Conservation (phyloP, 129 eudicot species). For the Calendula officinalis region DNA sequence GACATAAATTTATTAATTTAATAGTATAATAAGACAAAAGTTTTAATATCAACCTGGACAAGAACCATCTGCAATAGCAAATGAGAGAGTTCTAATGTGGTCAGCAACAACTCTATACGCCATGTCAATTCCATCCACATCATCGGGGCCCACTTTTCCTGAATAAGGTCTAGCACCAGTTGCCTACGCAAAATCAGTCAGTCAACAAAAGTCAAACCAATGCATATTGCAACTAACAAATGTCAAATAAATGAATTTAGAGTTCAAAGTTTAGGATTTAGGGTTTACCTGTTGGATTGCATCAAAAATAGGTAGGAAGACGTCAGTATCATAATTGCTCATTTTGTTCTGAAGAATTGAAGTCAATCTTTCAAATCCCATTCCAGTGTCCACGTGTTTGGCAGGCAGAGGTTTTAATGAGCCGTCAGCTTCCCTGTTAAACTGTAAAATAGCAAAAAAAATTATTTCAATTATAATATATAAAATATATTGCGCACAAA, state of each 20-base stretch:
- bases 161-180: constrained; percentile 79
- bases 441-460: constrained; percentile 40
- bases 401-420: constrained; percentile 85
- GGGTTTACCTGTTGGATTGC: constrained; percentile 89
- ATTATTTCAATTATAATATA: background rate
- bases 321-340: constrained; percentile 96
- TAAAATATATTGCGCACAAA: background rate
- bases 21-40: constrained; percentile 5
- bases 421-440: constrained; percentile 86
- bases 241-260: background rate
- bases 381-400: constrained; percentile 90
- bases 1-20: background rate
- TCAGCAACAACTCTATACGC: constrained; percentile 98
- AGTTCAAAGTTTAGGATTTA: no score
- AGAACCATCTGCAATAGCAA: constrained; percentile 97
- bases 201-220: constrained; percentile 7
- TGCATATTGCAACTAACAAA: constrained; percentile 6
- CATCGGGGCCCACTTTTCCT: constrained; percentile 87
- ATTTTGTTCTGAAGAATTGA: constrained; percentile 87
- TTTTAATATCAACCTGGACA: constrained; percentile 60
- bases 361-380: constrained; percentile 95
- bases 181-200: constrained; percentile 42
- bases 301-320: constrained; percentile 74
- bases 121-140: constrained; percentile 82
- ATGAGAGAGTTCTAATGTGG: constrained; percentile 88